A percentile compares a stretch with the other conserved stretches of the same genome.
These are phyloP conservation scores for Hypoxylon sp. DNA, from an alignment of 2,329 filamentous ascomycete species.

Conservation along the genomic window DNA sequence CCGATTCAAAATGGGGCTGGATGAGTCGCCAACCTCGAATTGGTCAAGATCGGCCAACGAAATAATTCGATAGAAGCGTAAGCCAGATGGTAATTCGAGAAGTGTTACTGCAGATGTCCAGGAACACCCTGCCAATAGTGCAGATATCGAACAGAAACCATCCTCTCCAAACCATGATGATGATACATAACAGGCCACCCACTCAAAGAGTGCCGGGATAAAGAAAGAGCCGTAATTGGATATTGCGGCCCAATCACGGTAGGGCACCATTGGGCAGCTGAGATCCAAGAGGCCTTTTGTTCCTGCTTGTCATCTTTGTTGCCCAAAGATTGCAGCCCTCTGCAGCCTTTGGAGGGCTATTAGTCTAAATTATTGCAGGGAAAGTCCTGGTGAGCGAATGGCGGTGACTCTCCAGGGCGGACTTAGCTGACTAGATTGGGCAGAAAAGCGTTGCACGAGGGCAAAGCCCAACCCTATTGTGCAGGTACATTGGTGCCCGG, in stretches of 20 bases:
- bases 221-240: constrained; percentile 39
- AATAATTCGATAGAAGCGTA: constrained; percentile 36
- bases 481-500: constrained; percentile 47
- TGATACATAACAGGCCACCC: constrained; percentile 34
- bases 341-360: constrained; percentile 39
- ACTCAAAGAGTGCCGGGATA: constrained; percentile 34
- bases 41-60: constrained; percentile 48
- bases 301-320: constrained; percentile 44
- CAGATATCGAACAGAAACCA: constrained; percentile 33
- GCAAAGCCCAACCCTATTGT: constrained; percentile 47
- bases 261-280: constrained; percentile 49
- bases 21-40: constrained; percentile 39
- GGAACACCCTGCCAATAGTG: constrained; percentile 47
- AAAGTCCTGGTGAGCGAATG: constrained; percentile 48
- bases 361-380: constrained; percentile 51
- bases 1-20: constrained; percentile 45
- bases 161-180: constrained; percentile 35
- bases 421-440: constrained; percentile 52
- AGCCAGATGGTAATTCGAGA: constrained; percentile 40
- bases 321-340: constrained; percentile 41
- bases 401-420: constrained; percentile 51
- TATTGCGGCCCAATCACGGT: constrained; percentile 44
- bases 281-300: constrained; percentile 32
- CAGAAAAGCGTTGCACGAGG: constrained; percentile 49
- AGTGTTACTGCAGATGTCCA: constrained; percentile 39